Percentiles rank a stretch among this genome's conserved stretches.
phyloP scores from a whole-genome alignment of 495 filamentous ascomycete genomes.

The Haplographium delicatum region DNA sequence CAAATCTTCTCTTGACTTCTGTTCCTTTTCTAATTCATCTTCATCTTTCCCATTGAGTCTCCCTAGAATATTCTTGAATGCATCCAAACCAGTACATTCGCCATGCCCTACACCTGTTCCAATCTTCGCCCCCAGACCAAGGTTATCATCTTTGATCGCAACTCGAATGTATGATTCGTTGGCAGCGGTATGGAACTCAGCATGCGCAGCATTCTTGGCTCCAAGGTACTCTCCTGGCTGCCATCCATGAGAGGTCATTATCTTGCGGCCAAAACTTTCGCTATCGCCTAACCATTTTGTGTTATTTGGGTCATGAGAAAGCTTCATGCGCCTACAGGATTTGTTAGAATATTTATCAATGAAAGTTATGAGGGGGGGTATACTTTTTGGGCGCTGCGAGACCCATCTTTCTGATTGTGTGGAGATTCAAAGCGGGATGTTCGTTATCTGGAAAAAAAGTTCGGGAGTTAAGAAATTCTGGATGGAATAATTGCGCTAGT shows the following conservation, averaged over 20 bases:
- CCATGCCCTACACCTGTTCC: conserved; percentile 52
- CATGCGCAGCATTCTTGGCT: conserved; percentile 63
- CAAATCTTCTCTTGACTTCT: conserved; percentile 52
- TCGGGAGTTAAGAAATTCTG: conserved; percentile 11
- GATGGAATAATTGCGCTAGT: conserved; percentile 12
- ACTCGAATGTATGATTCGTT: conserved; percentile 76
- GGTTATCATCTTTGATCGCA: conserved; percentile 77
- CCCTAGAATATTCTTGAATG: conserved; percentile 77
- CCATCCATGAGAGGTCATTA: conserved; percentile 87
- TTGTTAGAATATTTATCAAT: conserved; percentile 8
- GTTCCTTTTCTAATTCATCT: conserved; percentile 58
- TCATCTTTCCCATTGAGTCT: conserved; percentile 84
- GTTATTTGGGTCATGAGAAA: conserved; percentile 89
- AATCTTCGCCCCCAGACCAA: conserved; percentile 78
- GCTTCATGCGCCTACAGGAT: conserved; percentile 63
- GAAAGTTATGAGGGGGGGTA: background rate
- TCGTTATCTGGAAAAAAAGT: conserved; percentile 16
- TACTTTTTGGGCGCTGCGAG: conserved; percentile 71
- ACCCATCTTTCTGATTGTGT: conserved; percentile 51
- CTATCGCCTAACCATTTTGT: conserved; percentile 83
- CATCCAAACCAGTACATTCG: conserved; percentile 75
- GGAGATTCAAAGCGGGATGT: background rate
- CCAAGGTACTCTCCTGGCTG: conserved; percentile 77
- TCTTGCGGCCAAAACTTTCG: conserved; percentile 75
- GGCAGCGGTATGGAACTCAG: conserved; percentile 66